Evolutionary conservation across 2,329 filamentous ascomycete genomes (phyloP), one percentile per base, ranked within the genome.

Genomic region (Pestalotiopsis sp.): DNA sequence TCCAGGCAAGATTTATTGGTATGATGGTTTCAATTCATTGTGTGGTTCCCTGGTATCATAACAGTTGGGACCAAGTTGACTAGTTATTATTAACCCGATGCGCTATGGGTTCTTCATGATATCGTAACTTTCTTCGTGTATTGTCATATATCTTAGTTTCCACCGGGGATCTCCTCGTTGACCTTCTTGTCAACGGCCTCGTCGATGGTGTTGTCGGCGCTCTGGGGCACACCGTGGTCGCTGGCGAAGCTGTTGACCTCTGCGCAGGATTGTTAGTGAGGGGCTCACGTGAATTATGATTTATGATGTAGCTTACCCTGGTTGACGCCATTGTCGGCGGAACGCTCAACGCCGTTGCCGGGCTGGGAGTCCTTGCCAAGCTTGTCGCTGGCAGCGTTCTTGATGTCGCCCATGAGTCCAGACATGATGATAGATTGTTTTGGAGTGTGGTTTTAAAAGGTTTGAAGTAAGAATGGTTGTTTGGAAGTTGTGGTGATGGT

Each of bases 101-200:
- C 45, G 45, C 17, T 52, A 11, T 52, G 11, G 45, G 17, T 52
- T 61, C 38, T 7, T 20, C 31, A 36, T 62, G 59, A 41, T 13
- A 38, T 62, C 59, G 36, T 39, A 62, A 36, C 31, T 20, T 12
- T 62, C 38, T 9, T 27, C 25, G 12, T 23, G 9, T 13, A 6
- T 39, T 4, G 17, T 5, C 38, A n/a, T 20, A 4, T 38, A 14
- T 31, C 49, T 68, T 65, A 70, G 67, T 73, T 73, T 11, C 71
- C 71, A 5, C 71, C 71, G 13, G 71, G 71, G n/a, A 73, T 73
- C 38, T 73, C 66, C 4, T 66, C 52, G 68, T 73, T 73, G 66
- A 72, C 66, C 67, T 73, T 70, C 49, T 57, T 65, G 59, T 73
- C 70, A 1, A 71, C 70, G 14, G 45, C 66, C 6, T 73, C 38